Evolutionary conservation across 495 filamentous ascomycete genomes (phyloP), one percentile per base, ranked within the genome.

Genomic region (Recurvomyces mirabilis): DNA sequence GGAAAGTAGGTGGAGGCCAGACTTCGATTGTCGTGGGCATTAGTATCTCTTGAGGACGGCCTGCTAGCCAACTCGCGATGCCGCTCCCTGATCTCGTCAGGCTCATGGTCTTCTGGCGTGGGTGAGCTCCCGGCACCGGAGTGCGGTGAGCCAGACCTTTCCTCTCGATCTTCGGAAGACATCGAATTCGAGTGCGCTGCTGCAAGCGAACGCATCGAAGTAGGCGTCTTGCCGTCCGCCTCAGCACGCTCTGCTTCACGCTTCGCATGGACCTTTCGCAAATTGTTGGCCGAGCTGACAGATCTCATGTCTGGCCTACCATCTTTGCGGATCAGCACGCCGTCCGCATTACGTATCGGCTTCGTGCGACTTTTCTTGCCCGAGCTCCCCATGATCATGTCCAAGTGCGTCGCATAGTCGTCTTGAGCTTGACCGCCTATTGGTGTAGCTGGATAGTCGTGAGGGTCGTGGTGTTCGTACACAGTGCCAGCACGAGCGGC

Each of bases 281-380:
- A 49, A 46, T 67, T 67, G 12, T 59, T 57, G 28, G 64, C 61
- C 3, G 53, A 58, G 35, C 58, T 61, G 17, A 62, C 56, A 13
- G 56, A 60, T 0, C 64, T 57, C 63, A 61, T 64, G 29, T 67
- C 64, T 9, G 64, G 64, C 17, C 59, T 28, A n/a, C 64, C 64
- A 38, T 67, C 64, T 41, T 67, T 67, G 20, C 64, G 47, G 34
- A 67, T 67, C 33, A 67, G 52, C n/a, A 67, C 44, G 0, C 64
- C 64, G 11, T 67, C 63, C 2, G 62, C 55, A 37, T 67, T 67
- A 4, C 64, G 55, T 15, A 52, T 58, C 3, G 64, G 64, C 41
- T 65, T 67, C 21, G 57, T 60, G 18, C 64, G 57, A 9, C 58
- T 60, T 51, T 61, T 60, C 51, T 65, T 65, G 5, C 46, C 28